A percentile compares a stretch with the other conserved stretches of the same genome.
phyloP scores from a whole-genome alignment of 129 eudicot species.

The Centrapalus pauciflorus region DNA sequence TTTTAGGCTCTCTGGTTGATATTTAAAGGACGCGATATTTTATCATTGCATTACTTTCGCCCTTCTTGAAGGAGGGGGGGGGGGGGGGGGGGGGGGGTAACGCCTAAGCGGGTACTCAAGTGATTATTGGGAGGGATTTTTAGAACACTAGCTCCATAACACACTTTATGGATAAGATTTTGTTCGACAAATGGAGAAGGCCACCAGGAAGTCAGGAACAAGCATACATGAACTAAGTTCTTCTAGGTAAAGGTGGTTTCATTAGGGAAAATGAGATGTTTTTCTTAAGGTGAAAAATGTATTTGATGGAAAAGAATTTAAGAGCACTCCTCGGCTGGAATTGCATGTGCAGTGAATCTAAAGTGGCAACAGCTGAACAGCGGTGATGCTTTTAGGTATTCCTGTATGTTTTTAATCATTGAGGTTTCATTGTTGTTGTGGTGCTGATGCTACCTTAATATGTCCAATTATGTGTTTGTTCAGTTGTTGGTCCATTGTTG shows the following conservation, averaged over 20 bases:
- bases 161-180: background rate
- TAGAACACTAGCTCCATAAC: background rate
- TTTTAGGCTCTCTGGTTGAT: background rate
- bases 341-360: background rate
- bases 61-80: too few species aligned
- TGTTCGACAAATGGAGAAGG: background rate
- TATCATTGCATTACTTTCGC: too few species aligned
- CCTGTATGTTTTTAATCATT: background rate
- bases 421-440: background rate
- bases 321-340: background rate
- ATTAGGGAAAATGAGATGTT: background rate
- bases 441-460: background rate
- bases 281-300: background rate
- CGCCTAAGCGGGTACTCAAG: background rate
- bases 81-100: background rate
- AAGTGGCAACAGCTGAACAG: background rate
- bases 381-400: constrained; percentile 2
- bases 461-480: background rate
- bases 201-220: background rate
- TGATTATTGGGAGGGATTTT: background rate
- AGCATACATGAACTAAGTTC: background rate
- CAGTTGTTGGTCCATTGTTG: background rate
- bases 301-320: background rate
- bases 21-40: background rate
- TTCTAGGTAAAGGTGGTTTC: background rate